Evolutionary conservation across 2,329 filamentous ascomycete genomes (phyloP), one percentile per base, ranked within the genome.

Genomic region (Claviceps pusilla): DNA sequence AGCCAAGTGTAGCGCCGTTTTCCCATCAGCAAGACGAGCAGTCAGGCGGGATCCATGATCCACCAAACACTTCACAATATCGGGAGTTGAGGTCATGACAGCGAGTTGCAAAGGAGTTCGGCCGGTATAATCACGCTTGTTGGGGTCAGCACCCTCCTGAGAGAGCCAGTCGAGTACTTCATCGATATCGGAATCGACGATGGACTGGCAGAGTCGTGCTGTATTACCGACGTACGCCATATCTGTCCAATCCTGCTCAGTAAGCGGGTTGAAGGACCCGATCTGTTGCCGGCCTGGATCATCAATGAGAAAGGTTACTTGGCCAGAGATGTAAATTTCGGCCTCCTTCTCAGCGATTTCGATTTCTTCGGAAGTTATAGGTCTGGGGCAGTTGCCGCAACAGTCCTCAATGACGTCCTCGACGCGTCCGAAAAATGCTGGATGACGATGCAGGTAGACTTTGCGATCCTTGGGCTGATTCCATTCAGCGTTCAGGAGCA

Each of bases 191-290:
- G 77, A 73, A 60, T 89, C 82, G 4, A 90, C 80, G 55, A 95
- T 94, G 0, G 86, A 88, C 63, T 89, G 84, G 62, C 87, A 94
- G 2, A 95, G 74, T 16, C 78, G 75, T 42, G 80, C 82, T 1
- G 87, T 90, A 59, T 89, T 87, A 11, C 87, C 86, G 41, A 94
- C 77, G 59, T 94, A 95, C 0, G 88, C 87, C 87, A 94, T 93
- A 59, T 90, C 86, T 0, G 88, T 93, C 87, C 88, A 94, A 63
- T 93, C 87, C 51, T 87, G 77, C 46, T 88, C 82, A 0, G 85
- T 90, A 42, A 91, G 75, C 0, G 88, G 89, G 61, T 93, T 85
- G 70, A 94, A 94, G 10, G 76, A 80, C 31, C 78, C 78, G 51
- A 80, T 80, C 65, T 78, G 71, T 63, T 93, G 89, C 54, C 89